A percentile compares a stretch with the other conserved stretches of the same genome.
Conservation (phyloP, 2,329 filamentous ascomycete genomes). For the Hymenoscyphus fraxineus region DNA sequence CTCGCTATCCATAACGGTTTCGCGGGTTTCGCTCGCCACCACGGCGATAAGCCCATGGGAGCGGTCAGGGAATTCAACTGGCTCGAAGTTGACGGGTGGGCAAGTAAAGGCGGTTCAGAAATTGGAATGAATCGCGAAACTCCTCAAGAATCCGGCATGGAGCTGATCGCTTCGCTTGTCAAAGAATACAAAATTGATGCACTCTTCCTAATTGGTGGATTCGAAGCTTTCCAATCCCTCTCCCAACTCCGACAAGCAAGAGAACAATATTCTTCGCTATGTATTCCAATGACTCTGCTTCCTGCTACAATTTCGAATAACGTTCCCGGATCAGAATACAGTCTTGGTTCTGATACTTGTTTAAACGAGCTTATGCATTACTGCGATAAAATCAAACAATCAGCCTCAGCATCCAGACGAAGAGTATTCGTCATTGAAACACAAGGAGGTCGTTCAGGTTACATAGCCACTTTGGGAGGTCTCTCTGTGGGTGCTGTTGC, state of each 20-base stretch:
- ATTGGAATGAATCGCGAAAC: slow-evolving; percentile 96
- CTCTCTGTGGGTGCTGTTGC: slow-evolving; percentile 88
- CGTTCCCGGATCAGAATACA: slow-evolving; percentile 96
- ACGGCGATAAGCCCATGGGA: slow-evolving; percentile 75
- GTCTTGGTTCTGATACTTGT: slow-evolving; percentile 92
- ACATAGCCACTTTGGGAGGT: slow-evolving; percentile 86
- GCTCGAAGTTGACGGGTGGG: slow-evolving; percentile 94
- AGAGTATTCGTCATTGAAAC: slow-evolving; percentile 98
- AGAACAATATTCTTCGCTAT: slow-evolving; percentile 74
- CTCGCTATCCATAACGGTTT: slow-evolving; percentile 96
- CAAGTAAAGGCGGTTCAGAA: slow-evolving; percentile 93
- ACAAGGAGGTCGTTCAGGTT: slow-evolving; percentile 90
- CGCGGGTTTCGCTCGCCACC: slow-evolving; percentile 86
- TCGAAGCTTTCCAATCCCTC: slow-evolving; percentile 92
- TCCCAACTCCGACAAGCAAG: slow-evolving; percentile 81
- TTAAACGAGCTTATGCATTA: slow-evolving; percentile 92
- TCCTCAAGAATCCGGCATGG: slow-evolving; percentile 79
- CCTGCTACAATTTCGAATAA: slow-evolving; percentile 99
- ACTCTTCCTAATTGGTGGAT: slow-evolving; percentile 88
- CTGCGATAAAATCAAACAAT: slow-evolving; percentile 97
- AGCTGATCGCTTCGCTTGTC: slow-evolving; percentile 77
- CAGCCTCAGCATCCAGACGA: slow-evolving; percentile 85
- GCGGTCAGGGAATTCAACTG: slow-evolving; percentile 83
- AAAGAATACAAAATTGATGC: slow-evolving; percentile 85
- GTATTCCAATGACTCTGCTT: slow-evolving; percentile 86